Evolutionary conservation across 495 filamentous ascomycete species (phyloP).

Genomic region (Aspergillus bertholletiae): DNA sequence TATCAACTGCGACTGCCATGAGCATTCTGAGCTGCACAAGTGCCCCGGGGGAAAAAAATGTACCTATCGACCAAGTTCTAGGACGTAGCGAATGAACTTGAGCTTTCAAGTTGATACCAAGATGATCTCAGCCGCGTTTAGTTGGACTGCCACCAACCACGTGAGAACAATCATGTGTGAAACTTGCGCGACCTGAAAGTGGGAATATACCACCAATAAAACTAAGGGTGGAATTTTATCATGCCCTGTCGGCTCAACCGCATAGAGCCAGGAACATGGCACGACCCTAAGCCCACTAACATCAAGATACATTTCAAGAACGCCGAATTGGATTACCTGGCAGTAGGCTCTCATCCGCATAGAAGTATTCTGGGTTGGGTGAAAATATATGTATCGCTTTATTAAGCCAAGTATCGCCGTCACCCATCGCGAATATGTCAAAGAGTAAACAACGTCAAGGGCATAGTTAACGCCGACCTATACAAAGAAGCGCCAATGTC

Average conservation of each 20-base stretch:
- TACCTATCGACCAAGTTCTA: too few relatives aligned
- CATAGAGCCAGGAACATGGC: neutral
- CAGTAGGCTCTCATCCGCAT: neutral
- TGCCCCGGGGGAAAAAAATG: too few relatives aligned
- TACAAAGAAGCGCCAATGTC: neutral
- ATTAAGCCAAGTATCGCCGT: neutral
- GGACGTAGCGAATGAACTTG: too few relatives aligned
- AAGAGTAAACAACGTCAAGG: neutral
- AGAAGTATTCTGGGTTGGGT: neutral
- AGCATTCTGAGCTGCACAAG: too few relatives aligned
- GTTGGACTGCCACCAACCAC: too few relatives aligned
- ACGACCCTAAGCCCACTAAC: neutral
- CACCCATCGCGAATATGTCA: neutral
- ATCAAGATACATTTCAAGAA: neutral
- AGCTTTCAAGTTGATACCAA: too few relatives aligned
- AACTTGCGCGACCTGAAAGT: neutral
- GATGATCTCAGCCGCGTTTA: too few relatives aligned
- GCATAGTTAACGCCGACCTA: neutral
- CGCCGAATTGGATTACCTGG: neutral
- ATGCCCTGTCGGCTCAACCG: neutral
- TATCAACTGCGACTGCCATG: too few relatives aligned
- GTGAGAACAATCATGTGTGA: neutral
- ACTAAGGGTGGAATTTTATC: neutral
- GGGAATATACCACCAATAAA: neutral
- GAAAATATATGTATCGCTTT: neutral